Conservation (phyloP, 495 filamentous ascomycete genomes). For the Trichoderma orchidacearum region DNA sequence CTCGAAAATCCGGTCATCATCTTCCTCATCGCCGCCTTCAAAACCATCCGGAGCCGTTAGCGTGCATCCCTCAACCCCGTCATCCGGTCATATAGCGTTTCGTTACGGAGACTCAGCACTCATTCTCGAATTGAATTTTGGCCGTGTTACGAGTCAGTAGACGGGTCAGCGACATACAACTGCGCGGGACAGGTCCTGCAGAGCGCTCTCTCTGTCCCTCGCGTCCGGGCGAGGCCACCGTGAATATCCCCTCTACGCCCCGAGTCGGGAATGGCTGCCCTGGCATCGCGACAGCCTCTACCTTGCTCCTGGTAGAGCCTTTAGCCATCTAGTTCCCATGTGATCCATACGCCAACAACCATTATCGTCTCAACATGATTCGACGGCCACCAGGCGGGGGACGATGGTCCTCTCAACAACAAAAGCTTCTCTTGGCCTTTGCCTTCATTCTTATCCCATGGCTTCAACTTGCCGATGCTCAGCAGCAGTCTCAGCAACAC, state of each 20-base stretch:
- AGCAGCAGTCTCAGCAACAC: conserved; percentile 36
- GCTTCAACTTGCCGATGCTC: conserved; percentile 40
- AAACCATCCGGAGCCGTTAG: no score
- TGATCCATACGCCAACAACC: conserved; percentile 7
- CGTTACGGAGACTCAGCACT: no score
- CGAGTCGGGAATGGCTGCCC: not conserved
- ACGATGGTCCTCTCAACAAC: conserved; percentile 27
- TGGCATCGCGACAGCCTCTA: not conserved
- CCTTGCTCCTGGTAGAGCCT: not conserved
- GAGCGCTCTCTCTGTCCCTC: not conserved
- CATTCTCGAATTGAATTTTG: no score
- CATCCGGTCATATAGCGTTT: no score
- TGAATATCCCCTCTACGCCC: not conserved
- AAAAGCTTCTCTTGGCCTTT: conserved; percentile 33
- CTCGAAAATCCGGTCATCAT: no score
- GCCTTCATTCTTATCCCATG: conserved; percentile 38
- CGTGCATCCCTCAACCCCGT: no score
- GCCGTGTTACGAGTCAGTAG: no score
- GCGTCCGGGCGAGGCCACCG: not conserved
- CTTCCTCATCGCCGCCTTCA: no score
- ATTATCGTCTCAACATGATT: conserved; percentile 32
- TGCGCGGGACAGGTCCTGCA: no score
- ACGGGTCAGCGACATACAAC: no score
- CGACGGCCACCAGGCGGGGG: conserved; percentile 41
- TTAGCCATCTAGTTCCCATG: conserved; percentile 7